phyloP scores from a whole-genome alignment of 1,284 basidiomycete genomes.

The Schizopora paradoxa region DNA sequence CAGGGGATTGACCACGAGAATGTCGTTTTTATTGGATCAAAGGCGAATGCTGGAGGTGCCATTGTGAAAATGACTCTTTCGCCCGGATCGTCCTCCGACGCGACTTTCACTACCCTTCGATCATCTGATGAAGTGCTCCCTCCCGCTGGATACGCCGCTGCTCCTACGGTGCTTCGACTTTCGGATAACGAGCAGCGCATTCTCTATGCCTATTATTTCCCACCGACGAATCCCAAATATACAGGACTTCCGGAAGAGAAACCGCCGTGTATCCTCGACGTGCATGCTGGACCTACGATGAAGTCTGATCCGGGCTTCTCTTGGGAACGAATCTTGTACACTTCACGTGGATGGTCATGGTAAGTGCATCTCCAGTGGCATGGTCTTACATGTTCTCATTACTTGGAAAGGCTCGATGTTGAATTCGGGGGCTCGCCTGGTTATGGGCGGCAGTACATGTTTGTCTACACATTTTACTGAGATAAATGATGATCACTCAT shows the following conservation, averaged over 20 bases:
- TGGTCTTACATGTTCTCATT: constrained; percentile 1
- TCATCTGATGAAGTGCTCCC: too few species aligned
- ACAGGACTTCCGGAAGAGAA: constrained; percentile 42
- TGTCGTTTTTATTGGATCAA: too few species aligned
- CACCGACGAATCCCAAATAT: constrained; percentile 57
- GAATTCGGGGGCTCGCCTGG: constrained; percentile 69
- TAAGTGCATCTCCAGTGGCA: constrained; percentile 24
- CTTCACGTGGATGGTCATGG: constrained; percentile 67
- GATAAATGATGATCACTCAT: neutral
- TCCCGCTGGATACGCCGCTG: too few species aligned
- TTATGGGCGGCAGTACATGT: constrained; percentile 55
- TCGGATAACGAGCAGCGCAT: too few species aligned
- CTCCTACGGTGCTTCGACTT: too few species aligned
- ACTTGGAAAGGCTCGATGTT: constrained; percentile 48
- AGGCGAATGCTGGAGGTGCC: too few species aligned
- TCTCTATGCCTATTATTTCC: constrained; percentile 55
- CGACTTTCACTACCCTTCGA: too few species aligned
- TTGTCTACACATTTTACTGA: constrained; percentile 16
- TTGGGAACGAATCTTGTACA: constrained; percentile 53
- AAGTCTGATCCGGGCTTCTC: constrained; percentile 37
- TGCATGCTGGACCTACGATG: constrained; percentile 65
- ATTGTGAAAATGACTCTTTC: too few species aligned
- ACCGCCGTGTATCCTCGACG: constrained; percentile 58
- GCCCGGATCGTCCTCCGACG: too few species aligned
- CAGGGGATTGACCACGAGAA: too few species aligned